Evolutionary conservation across 208 protist species (phyloP).

Genomic region (Trichomonas gallinae): DNA sequence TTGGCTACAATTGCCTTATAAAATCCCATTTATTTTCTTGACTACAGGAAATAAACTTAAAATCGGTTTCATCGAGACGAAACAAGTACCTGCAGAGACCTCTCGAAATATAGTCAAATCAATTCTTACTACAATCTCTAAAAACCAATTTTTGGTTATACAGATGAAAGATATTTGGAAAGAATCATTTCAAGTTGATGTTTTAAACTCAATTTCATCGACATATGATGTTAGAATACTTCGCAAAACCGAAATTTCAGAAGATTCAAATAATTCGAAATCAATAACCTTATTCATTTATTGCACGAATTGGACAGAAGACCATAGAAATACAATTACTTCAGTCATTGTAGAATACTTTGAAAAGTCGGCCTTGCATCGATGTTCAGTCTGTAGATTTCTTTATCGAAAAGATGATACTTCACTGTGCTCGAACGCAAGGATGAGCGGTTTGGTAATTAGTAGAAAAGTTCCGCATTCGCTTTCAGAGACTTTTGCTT

Average conservation of each 20-base stretch:
- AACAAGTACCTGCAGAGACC: not conserved
- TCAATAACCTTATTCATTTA: not conserved
- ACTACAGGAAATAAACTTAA: not conserved
- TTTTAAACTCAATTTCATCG: not conserved
- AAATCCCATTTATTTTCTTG: not conserved
- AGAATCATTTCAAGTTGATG: not conserved
- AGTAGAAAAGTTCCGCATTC: not conserved
- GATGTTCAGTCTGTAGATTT: not conserved
- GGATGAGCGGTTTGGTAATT: not conserved
- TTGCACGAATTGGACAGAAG: not conserved
- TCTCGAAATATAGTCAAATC: not conserved
- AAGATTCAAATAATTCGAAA: not conserved
- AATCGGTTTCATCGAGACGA: not conserved
- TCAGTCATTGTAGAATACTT: not conserved
- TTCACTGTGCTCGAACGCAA: not conserved
- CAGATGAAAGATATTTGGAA: not conserved
- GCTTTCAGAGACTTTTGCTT: not conserved
- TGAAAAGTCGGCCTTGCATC: not conserved
- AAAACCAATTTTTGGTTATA: not conserved
- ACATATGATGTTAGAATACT: not conserved
- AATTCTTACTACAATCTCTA: not conserved
- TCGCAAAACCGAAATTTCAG: not conserved
- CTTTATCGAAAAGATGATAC: not conserved
- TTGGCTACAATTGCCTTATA: not conserved
- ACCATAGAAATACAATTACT: not conserved